Base-by-base conservation (phyloP, 495 filamentous ascomycete species). In the Talaromyces stipitatus region DNA sequence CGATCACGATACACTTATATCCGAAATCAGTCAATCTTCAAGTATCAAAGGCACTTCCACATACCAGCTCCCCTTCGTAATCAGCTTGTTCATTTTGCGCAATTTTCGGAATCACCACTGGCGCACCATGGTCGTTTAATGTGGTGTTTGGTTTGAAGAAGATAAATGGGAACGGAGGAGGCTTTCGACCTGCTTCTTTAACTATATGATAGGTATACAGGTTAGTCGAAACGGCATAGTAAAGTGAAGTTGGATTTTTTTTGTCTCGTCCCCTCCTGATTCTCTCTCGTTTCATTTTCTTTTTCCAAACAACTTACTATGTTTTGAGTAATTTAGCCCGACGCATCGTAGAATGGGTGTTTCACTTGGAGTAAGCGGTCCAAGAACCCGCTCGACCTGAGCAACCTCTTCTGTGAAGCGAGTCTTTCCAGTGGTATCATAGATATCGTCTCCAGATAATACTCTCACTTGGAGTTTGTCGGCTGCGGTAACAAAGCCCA, bases 21-120 rank as follows among this genome's bases (percentile, higher is more conserved):
- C 41, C n/a, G n/a, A n/a, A 46, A 46, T 24, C 3, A 46, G 41
- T 9, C 11, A 6, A 10, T 16, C 16, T 6, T 11, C 18, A 20
- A 33, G 3, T 12, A 24, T 22, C n/a, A 11, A 22, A 20, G 6
- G 20, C 22, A 1, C 5, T 28, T 20, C 6, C 9, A 6, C n/a
- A 53, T 55, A 75, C 73, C 22, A 82, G 65, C 58, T 82, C 79
- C 51, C 78, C 77, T 59, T 82, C 78, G 59, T 82, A 82, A 52
- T 82, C 78, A 3, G 71, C 73, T 56, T 77, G 74, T 10, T 71
- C 64, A 53, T 79, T 67, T 61, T 82, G 78, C 0, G 69, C 73
- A 26, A 82, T 72, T 45, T 71, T 71, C 0, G 79, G 78, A 57
- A 82, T 76, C 4, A 65, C 55, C 0, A 79, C 71, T 12, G 72